phyloP scores from a whole-genome alignment of 1,139 yeast genomes.

The Blastobotrys elegans region DNA sequence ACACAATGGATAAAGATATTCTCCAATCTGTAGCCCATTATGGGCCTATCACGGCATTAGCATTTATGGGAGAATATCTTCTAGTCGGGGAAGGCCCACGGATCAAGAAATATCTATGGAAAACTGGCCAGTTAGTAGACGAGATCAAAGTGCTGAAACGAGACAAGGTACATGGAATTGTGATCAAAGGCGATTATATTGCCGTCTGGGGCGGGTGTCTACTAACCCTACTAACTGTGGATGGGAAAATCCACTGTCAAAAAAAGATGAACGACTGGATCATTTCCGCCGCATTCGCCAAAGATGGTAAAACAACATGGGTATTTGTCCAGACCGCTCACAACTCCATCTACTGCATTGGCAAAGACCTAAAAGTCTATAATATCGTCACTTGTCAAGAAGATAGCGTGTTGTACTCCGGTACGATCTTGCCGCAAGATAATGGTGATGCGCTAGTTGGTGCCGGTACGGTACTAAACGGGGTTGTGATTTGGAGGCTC shows the following conservation, averaged over 20 bases:
- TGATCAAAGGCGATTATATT: slow-evolving; percentile 36
- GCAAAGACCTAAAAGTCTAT: slow-evolving; percentile 32
- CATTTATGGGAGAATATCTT: slow-evolving; percentile 40
- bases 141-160: slow-evolving; percentile 51
- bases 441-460: slow-evolving; percentile 50
- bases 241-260: slow-evolving; percentile 25
- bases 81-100: slow-evolving; percentile 66
- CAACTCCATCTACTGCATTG: slow-evolving; percentile 56
- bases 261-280: slow-evolving; percentile 75
- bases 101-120: slow-evolving; percentile 50
- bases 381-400: slow-evolving; percentile 55
- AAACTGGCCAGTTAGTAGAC: slow-evolving; percentile 38
- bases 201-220: slow-evolving; percentile 74
- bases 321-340: slow-evolving; percentile 69
- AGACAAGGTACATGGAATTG: slow-evolving; percentile 77
- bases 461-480: slow-evolving; percentile 92
- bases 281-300: slow-evolving; percentile 49
- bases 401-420: slow-evolving; percentile 82
- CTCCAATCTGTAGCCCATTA: slow-evolving; percentile 39
- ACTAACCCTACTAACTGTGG: slow-evolving; percentile 42
- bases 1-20: slow-evolving; percentile 1
- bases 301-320: slow-evolving; percentile 32
- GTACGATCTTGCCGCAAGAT: slow-evolving; percentile 53
- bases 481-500: slow-evolving; percentile 67
- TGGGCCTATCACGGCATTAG: slow-evolving; percentile 73